These are phyloP conservation scores for Picochlorum sp. DNA, from an alignment of 139 green algal species.

Conservation along the genomic window DNA sequence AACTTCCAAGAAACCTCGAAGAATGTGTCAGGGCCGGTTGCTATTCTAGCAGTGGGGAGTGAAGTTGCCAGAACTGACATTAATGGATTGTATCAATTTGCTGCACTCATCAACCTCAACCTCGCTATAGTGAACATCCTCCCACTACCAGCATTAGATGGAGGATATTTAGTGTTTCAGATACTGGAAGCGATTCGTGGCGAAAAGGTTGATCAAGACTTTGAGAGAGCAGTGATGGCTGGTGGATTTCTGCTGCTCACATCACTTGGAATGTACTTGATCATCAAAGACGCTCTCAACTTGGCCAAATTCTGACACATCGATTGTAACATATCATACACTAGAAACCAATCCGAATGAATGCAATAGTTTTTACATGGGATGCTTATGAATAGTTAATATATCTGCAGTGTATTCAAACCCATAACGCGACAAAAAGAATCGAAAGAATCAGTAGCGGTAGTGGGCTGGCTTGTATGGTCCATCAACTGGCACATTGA, in stretches of 20 bases:
- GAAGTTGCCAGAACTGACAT: constrained; percentile 74
- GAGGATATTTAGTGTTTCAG: constrained; percentile 87
- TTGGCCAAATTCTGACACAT: background rate
- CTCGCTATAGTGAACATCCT: constrained; percentile 93
- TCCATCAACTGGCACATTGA: constrained; percentile 86
- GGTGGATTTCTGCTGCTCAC: constrained; percentile 82
- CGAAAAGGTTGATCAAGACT: constrained; percentile 66
- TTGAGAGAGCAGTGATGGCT: constrained; percentile 84
- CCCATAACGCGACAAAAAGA: background rate
- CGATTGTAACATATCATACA: background rate
- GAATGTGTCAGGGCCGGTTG: constrained; percentile 80
- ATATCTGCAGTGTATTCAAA: background rate
- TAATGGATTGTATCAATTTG: constrained; percentile 81
- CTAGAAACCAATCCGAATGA: background rate
- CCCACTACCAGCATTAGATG: constrained; percentile 88
- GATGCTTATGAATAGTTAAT: background rate
- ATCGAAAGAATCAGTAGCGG: constrained; percentile 67
- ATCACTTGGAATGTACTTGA: constrained; percentile 63
- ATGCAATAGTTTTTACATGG: background rate
- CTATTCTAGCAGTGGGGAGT: constrained; percentile 83
- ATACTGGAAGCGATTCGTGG: constrained; percentile 72
- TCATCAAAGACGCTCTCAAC: constrained; percentile 57
- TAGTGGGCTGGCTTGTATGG: constrained; percentile 98
- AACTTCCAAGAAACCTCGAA: constrained; percentile 55
- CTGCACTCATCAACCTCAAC: constrained; percentile 97